A percentile compares a stretch with the other conserved stretches of the same genome.
phyloP scores from a whole-genome alignment of 768 basidiomycete genomes.

The Mrakia frigida region DNA sequence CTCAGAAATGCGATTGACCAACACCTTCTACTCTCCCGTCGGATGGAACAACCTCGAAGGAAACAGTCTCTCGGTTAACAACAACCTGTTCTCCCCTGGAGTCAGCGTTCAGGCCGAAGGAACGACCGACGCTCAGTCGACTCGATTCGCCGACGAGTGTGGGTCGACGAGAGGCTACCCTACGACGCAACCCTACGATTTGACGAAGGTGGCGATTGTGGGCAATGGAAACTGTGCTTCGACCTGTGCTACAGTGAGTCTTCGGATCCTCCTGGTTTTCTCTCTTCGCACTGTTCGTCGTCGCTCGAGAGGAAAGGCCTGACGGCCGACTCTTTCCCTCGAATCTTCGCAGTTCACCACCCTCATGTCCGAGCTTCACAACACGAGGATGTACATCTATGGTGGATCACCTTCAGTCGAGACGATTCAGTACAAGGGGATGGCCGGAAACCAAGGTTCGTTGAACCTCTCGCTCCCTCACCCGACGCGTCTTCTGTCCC shows the following conservation, averaged over 20 bases:
- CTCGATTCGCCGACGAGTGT: slow-evolving; percentile 1
- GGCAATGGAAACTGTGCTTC: slow-evolving; percentile 51
- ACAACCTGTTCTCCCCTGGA: neutral
- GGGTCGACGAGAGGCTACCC: neutral
- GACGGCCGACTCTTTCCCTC: neutral
- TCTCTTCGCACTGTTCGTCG: neutral
- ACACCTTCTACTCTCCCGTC: slow-evolving; percentile 14
- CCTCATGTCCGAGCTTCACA: slow-evolving; percentile 56
- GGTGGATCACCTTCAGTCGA: slow-evolving; percentile 53
- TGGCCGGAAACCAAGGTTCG: slow-evolving; percentile 55
- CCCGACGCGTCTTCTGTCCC: neutral
- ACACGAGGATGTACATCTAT: slow-evolving; percentile 56
- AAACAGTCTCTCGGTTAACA: neutral
- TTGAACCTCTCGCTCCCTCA: neutral
- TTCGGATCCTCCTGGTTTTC: too few relatives aligned
- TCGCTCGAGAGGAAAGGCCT: neutral
- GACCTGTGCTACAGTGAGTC: slow-evolving; percentile 52
- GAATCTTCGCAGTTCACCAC: slow-evolving; percentile 50
- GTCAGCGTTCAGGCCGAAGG: slow-evolving; percentile 8
- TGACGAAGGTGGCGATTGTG: slow-evolving; percentile 32
- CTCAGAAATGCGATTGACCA: slow-evolving; percentile 21
- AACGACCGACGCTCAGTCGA: neutral
- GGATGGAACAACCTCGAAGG: slow-evolving; percentile 6
- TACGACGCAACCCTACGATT: slow-evolving; percentile 15
- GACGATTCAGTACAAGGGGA: slow-evolving; percentile 47